Evolutionary conservation across 2,329 filamentous ascomycete species (phyloP), one percentile per base, ranked within the genome.

Genomic region (Verticillium nonalfalfae): DNA sequence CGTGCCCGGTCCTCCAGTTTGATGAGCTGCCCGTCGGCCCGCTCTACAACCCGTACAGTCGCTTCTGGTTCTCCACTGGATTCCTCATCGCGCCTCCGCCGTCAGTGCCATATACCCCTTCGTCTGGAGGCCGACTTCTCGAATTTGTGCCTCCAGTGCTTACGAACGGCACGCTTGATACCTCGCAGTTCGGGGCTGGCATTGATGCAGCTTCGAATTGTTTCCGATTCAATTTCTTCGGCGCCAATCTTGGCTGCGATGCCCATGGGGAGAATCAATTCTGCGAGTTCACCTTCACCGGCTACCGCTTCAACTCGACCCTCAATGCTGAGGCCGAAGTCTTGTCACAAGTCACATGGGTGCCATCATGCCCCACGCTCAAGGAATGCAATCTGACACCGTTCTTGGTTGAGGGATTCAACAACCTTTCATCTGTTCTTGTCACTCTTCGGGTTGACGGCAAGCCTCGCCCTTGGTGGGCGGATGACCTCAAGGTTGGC

Each of bases 271-370:
- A 66, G 13, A 74, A 76, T 60, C 66, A 74, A 58, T 76, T 73
- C 70, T 78, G 76, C 45, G 73, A 77, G 58, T 77, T 78, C 62
- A 74, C 75, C 45, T 68, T 78, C 35, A 76, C 76, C n/a, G 76
- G 75, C 7, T 78, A 77, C 63, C 70, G 71, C 10, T 77, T 71
- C 66, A 72, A 76, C 55, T 66, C 70, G 18, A 67, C 66, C 11
- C 65, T 68, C 6, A 66, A 67, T 2, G 70, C 66, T 36, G 76
- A 77, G 64, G 67, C 73, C 61, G 59, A 61, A 31, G 59, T 45
- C 18, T 58, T 59, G 36, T 65, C 63, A 21, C 73, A 76, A 5
- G 71, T 74, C 56, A 69, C 71, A n/a, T 78, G 74, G 76, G 68
- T 78, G 36, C 75, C 75, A 36, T 73, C 74, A 4, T 78, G 76